Conservation (phyloP, 345 rosid genomes). For the Cardamine chenopodiifolia region DNA sequence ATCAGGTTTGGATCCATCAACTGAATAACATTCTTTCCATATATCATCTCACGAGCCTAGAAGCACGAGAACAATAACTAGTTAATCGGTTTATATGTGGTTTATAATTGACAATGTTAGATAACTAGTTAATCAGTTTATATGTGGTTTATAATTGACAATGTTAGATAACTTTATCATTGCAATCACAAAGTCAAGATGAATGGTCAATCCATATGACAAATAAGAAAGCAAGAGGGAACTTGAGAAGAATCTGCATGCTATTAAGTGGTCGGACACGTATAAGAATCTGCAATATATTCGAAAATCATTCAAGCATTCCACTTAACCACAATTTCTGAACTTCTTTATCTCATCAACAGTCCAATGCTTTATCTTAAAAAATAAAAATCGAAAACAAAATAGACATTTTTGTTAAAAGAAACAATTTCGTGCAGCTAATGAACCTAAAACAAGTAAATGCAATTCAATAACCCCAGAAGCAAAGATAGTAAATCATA, state of each 20-base stretch:
- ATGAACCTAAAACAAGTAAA: conserved; percentile 12
- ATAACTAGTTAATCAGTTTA: not conserved
- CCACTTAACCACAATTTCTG: not conserved
- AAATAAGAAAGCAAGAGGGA: conserved; percentile 6
- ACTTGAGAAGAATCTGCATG: conserved; percentile 32
- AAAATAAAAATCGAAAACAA: not conserved
- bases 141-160: not conserved
- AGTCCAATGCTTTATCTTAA: not conserved
- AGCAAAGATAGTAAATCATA: not conserved
- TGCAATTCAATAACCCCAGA: not conserved
- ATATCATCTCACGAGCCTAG: conserved; percentile 90
- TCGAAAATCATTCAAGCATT: not conserved
- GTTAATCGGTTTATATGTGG: not conserved
- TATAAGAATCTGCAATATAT: conserved; percentile 61
- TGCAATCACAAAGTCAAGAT: conserved; percentile 8
- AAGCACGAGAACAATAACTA: conserved; percentile 11
- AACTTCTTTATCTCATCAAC: not conserved
- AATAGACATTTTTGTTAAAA: not conserved
- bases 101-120: too few species aligned
- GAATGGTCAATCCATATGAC: not conserved
- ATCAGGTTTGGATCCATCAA: conserved; percentile 87
- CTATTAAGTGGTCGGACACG: conserved; percentile 89
- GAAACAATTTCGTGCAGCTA: conserved; percentile 24
- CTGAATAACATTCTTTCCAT: conserved; percentile 62
- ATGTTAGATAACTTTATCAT: not conserved